Conservation (phyloP, 2,329 filamentous ascomycete species). For the Diaporthe nobilis region DNA sequence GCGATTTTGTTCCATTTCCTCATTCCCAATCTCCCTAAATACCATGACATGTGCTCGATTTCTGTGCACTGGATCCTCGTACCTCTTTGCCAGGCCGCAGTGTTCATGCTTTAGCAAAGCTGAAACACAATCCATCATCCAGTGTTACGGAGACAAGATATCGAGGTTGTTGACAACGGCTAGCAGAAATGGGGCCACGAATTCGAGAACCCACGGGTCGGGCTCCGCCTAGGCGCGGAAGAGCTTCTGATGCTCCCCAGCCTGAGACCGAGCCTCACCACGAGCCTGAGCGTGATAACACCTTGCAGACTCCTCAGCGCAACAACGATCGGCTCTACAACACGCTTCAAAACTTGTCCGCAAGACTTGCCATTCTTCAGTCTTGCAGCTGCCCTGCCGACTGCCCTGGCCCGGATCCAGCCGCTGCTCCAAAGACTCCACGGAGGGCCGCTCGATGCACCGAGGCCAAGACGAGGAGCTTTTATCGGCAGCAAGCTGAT, state of each 20-base stretch:
- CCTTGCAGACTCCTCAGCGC: not conserved
- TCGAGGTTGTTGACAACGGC: not conserved
- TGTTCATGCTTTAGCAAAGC: not conserved
- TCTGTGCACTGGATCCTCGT: not conserved
- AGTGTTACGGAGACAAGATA: not conserved
- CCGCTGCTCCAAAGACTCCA: not conserved
- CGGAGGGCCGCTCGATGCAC: not conserved
- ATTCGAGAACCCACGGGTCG: not conserved
- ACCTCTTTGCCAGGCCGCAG: not conserved
- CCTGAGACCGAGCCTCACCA: not conserved
- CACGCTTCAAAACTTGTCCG: not conserved
- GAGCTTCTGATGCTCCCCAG: not conserved
- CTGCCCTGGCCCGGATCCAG: not conserved
- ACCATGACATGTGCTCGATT: not conserved
- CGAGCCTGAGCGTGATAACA: too few relatives aligned
- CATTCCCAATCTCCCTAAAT: not conserved
- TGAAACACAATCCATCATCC: not conserved
- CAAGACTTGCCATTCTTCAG: not conserved
- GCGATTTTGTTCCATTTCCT: not conserved
- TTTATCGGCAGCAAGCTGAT: not conserved
- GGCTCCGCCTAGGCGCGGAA: too few relatives aligned
- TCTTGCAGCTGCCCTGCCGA: constrained; percentile 5
- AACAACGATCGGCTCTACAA: not conserved
- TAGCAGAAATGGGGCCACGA: not conserved
- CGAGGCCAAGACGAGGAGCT: not conserved